Evolutionary conservation across 2,329 filamentous ascomycete species (phyloP).

Genomic region (Aspergillus sp.): DNA sequence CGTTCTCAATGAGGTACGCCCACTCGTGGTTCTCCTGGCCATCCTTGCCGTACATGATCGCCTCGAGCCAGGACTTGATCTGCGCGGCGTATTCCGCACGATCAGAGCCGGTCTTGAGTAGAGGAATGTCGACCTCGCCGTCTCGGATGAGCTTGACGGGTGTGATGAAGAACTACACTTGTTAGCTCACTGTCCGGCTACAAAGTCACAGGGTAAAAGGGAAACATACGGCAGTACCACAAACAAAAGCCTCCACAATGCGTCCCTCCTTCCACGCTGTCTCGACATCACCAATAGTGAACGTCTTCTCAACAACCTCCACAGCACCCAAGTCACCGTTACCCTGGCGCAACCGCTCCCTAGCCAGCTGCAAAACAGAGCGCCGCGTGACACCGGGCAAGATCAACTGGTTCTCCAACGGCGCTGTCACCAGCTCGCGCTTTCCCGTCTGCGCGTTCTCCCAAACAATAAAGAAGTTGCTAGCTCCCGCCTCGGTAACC

Average conservation of each 20-base stretch:
- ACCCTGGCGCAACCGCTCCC: slow-evolving; percentile 59
- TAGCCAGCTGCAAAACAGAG: slow-evolving; percentile 74
- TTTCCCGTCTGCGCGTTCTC: slow-evolving; percentile 59
- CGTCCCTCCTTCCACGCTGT: slow-evolving; percentile 75
- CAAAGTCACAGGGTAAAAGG: background rate
- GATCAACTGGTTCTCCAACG: slow-evolving; percentile 80
- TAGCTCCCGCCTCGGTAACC: slow-evolving; percentile 89
- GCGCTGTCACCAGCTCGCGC: slow-evolving; percentile 78
- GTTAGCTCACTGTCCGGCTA: slow-evolving; percentile 8
- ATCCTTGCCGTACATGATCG: slow-evolving; percentile 76
- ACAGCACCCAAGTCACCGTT: slow-evolving; percentile 67
- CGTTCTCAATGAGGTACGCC: slow-evolving; percentile 70
- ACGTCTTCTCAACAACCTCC: slow-evolving; percentile 79
- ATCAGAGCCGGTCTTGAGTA: slow-evolving; percentile 43
- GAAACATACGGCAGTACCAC: slow-evolving; percentile 77
- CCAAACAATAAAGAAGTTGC: slow-evolving; percentile 91
- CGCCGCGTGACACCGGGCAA: slow-evolving; percentile 86
- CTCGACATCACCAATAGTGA: slow-evolving; percentile 78
- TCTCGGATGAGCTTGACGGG: slow-evolving; percentile 72
- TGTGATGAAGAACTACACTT: slow-evolving; percentile 69
- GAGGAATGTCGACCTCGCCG: slow-evolving; percentile 64
- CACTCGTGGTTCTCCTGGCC: slow-evolving; percentile 70
- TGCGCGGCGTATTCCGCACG: slow-evolving; percentile 39
- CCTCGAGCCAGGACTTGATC: slow-evolving; percentile 69
- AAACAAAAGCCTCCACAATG: slow-evolving; percentile 81